These are phyloP conservation scores for Linderniella brevidens DNA, from an alignment of 257 asterid genomes.

Conservation along the genomic window DNA sequence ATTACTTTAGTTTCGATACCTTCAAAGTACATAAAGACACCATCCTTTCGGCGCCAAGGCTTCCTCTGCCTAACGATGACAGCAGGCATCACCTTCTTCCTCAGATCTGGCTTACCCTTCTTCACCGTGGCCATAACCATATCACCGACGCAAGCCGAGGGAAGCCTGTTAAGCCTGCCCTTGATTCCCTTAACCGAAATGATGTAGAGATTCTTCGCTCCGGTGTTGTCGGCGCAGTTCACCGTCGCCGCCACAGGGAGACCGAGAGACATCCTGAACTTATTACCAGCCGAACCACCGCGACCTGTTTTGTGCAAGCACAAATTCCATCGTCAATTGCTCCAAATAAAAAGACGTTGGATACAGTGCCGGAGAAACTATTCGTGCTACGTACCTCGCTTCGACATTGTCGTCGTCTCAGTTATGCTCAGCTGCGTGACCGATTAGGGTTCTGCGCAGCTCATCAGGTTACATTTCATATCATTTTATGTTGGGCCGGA, in stretches of 20 bases:
- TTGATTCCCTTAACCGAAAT: conserved; percentile 49
- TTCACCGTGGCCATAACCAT: conserved; percentile 48
- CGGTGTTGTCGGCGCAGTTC: too few relatives aligned
- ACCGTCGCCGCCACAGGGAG: conserved; percentile 33
- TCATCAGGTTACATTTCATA: too few relatives aligned
- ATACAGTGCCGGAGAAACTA: too few relatives aligned
- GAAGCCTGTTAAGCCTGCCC: conserved; percentile 45
- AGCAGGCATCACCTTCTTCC: conserved; percentile 64
- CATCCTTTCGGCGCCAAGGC: conserved; percentile 58
- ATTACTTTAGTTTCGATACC: conserved; percentile 17
- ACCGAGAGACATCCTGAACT: conserved; percentile 50
- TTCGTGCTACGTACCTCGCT: too few relatives aligned
- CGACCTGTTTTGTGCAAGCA: conserved; percentile 19
- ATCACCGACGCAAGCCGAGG: conserved; percentile 20
- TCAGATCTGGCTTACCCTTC: conserved; percentile 52
- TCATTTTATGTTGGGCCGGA: too few relatives aligned
- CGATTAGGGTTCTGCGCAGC: too few relatives aligned
- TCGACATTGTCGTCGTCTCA: too few relatives aligned
- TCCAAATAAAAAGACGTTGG: too few relatives aligned
- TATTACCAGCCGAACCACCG: conserved; percentile 56
- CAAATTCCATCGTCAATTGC: too few relatives aligned
- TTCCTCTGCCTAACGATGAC: conserved; percentile 45
- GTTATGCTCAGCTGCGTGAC: too few relatives aligned
- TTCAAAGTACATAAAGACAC: conserved; percentile 48
- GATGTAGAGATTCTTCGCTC: conserved; percentile 35